A percentile compares a stretch with the other conserved stretches of the same genome.
These are phyloP conservation scores for Tremellales sp. DNA, from an alignment of 1,284 basidiomycete species.

Conservation along the genomic window DNA sequence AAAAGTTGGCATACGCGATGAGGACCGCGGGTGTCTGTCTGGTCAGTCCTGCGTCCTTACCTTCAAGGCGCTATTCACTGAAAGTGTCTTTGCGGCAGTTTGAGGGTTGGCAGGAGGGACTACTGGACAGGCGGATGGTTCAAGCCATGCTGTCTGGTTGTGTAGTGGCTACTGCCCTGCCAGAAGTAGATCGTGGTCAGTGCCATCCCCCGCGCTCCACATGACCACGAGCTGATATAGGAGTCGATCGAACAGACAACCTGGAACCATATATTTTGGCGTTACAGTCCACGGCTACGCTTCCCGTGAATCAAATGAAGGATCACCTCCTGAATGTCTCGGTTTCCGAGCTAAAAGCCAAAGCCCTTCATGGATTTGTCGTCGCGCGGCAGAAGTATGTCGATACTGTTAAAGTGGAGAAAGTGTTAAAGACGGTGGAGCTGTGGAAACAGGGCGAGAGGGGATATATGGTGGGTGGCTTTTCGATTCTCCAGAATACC, in stretches of 20 bases:
- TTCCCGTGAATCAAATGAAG: conserved; percentile 12
- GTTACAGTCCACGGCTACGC: neutral
- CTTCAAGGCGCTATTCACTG: neutral
- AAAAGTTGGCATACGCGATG: conserved; percentile 18
- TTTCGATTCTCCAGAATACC: neutral
- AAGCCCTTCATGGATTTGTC: conserved; percentile 28
- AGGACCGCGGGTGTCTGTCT: conserved; percentile 31
- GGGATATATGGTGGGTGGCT: conserved; percentile 20
- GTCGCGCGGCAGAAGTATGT: conserved; percentile 20
- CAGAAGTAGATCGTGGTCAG: conserved; percentile 26
- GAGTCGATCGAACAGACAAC: conserved; percentile 2
- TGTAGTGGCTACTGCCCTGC: conserved; percentile 32
- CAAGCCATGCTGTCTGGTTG: conserved; percentile 40
- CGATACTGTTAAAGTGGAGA: conserved; percentile 7
- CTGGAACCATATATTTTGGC: conserved; percentile 5
- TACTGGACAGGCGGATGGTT: conserved; percentile 27
- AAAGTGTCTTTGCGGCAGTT: conserved; percentile 16
- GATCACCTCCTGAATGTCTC: conserved; percentile 6
- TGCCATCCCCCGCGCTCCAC: neutral
- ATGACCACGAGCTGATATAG: neutral
- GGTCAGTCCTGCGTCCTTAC: conserved; percentile 12
- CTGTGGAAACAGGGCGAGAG: conserved; percentile 25
- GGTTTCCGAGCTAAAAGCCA: conserved; percentile 12
- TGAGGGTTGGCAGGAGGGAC: conserved; percentile 31
- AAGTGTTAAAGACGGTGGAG: conserved; percentile 13